Evolutionary conservation across 345 rosid genomes (phyloP).

Genomic region (Arabidopsis suecica): DNA sequence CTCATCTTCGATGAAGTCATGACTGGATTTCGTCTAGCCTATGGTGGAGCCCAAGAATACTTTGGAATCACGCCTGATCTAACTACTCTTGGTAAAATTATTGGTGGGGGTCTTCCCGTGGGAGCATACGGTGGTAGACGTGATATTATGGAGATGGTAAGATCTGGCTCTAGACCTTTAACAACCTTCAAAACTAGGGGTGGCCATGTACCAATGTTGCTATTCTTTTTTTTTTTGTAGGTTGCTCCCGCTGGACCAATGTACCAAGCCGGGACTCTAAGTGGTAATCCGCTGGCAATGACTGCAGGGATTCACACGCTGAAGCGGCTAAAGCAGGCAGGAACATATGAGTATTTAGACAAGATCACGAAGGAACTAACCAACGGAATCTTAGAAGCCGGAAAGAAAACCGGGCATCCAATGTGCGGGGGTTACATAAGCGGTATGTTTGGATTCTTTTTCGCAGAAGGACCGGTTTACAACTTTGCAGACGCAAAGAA

Average conservation of each 20-base stretch:
- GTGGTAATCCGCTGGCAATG: slow-evolving; percentile 97
- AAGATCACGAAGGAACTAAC: slow-evolving; percentile 71
- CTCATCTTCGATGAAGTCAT: slow-evolving; percentile 94
- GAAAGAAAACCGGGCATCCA: slow-evolving; percentile 84
- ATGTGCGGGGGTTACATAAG: slow-evolving; percentile 83
- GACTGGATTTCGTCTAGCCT: slow-evolving; percentile 89
- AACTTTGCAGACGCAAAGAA: slow-evolving; percentile 83
- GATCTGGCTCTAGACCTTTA: not conserved
- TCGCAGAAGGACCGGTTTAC: slow-evolving; percentile 84
- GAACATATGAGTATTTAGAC: slow-evolving; percentile 78
- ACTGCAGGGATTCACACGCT: slow-evolving; percentile 88
- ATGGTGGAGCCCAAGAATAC: slow-evolving; percentile 95
- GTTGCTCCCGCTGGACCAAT: slow-evolving; percentile 97
- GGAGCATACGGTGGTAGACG: slow-evolving; percentile 97
- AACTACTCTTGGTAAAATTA: slow-evolving; percentile 88
- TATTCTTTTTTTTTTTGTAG: slow-evolving; percentile 14
- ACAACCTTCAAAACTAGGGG: not conserved
- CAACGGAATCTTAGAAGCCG: slow-evolving; percentile 74
- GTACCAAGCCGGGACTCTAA: slow-evolving; percentile 97
- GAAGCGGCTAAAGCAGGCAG: slow-evolving; percentile 70
- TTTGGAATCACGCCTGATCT: slow-evolving; percentile 83
- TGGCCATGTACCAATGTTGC: not conserved
- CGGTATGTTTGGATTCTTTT: slow-evolving; percentile 98
- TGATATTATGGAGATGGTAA: slow-evolving; percentile 94
- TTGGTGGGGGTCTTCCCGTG: slow-evolving; percentile 90